These are phyloP conservation scores for Penicillium sp. DNA, from an alignment of 2,329 filamentous ascomycete genomes.

Conservation along the genomic window DNA sequence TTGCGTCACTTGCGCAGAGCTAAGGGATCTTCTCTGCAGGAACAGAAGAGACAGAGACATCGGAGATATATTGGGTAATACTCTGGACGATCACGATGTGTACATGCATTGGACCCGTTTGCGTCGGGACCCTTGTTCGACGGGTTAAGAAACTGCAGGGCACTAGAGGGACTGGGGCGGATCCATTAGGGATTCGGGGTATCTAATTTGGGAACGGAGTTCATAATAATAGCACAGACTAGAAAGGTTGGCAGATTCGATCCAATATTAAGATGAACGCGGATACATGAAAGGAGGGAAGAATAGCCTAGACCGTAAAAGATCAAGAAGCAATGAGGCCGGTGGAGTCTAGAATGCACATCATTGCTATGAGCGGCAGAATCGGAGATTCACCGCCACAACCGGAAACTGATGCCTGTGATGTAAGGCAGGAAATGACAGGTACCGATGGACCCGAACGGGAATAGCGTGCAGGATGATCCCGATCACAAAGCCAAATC, in stretches of 20 bases:
- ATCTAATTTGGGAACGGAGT: conserved; percentile 23
- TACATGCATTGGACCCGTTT: conserved; percentile 56
- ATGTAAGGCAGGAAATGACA: neutral
- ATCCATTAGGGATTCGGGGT: conserved; percentile 49
- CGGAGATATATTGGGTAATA: conserved; percentile 54
- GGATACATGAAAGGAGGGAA: neutral
- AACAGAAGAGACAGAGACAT: conserved; percentile 22
- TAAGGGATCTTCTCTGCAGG: conserved; percentile 46
- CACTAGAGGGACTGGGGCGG: conserved; percentile 17
- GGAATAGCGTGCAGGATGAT: neutral
- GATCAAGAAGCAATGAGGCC: neutral
- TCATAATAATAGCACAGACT: neutral
- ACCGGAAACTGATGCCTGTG: neutral
- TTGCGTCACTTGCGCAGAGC: conserved; percentile 66
- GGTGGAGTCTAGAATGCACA: neutral
- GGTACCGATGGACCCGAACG: neutral
- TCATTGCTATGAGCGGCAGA: neutral
- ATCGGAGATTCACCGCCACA: neutral
- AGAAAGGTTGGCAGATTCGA: neutral
- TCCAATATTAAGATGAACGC: neutral
- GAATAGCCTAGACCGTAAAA: neutral
- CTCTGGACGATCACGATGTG: conserved; percentile 60
- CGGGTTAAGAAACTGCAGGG: conserved; percentile 45
- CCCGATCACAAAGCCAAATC: neutral
- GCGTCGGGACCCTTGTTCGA: conserved; percentile 52